These are phyloP conservation scores for Alternaria novae-zelandiae DNA, from an alignment of 2,329 filamentous ascomycete genomes.

Conservation along the genomic window DNA sequence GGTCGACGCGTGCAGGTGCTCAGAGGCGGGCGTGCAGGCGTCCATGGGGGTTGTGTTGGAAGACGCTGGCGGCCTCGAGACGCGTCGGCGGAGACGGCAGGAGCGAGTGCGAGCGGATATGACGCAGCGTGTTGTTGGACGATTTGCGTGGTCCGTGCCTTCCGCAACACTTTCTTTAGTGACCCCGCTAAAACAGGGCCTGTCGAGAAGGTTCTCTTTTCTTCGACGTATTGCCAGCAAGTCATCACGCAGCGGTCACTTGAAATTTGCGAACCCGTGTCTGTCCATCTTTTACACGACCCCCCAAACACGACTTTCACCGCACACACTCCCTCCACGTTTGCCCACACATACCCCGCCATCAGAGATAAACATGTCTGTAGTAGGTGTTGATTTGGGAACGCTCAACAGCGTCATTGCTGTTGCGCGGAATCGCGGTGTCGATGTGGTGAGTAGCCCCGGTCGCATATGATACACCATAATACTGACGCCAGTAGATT, in stretches of 20 bases:
- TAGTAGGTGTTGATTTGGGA: conserved; percentile 89
- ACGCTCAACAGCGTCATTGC: conserved; percentile 96
- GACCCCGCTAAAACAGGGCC: conserved; percentile 19
- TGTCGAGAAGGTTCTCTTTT: conserved; percentile 28
- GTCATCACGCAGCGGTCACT: conserved; percentile 9
- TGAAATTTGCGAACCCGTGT: conserved; percentile 13
- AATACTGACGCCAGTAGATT: conserved; percentile 67
- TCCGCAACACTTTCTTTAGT: conserved; percentile 7
- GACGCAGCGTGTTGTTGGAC: conserved; percentile 16
- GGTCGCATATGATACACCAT: neutral
- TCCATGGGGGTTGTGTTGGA: neutral
- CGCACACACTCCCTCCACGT: conserved; percentile 16
- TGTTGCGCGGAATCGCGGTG: conserved; percentile 96
- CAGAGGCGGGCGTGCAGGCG: neutral
- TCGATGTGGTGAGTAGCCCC: conserved; percentile 85
- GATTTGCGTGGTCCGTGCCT: conserved; percentile 1
- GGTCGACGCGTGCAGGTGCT: neutral
- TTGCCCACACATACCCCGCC: conserved; percentile 36
- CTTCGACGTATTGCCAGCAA: conserved; percentile 6
- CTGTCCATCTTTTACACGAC: conserved; percentile 12
- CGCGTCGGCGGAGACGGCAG: conserved; percentile 4
- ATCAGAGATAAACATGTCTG: conserved; percentile 59
- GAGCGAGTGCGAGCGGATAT: conserved; percentile 6
- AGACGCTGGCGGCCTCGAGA: neutral
- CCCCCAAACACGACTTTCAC: conserved; percentile 3